Evolutionary conservation across 495 filamentous ascomycete species (phyloP), one percentile per base, ranked within the genome.

Genomic region (Polyplosphaeria fusca): DNA sequence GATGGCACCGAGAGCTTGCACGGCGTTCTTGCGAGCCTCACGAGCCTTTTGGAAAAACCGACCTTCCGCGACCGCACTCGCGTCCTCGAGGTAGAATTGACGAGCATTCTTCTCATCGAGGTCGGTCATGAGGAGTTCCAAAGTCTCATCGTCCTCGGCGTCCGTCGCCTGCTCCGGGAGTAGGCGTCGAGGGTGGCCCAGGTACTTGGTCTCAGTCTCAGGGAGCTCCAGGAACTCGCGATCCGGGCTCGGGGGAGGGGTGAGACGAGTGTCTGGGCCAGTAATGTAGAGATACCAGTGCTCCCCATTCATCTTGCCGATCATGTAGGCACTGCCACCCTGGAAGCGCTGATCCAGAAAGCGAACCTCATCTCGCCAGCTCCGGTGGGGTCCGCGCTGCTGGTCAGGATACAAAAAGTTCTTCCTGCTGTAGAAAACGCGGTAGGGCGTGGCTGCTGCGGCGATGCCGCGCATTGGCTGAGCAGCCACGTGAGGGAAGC

Each of bases 241-340:
- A 30, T 76, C 74, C 1, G 93, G 92, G 18, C 86, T 95, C 5
- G 82, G 76, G 52, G 94, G 93, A 12, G 91, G 94, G 0, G 91
- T 96, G 52, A 96, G 78, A 60, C 82, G 71, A 9, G 79, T 86
- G 67, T 86, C 80, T 16, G 94, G 90, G 47, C 88, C 86, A 27
- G 94, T 99, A 68, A 96, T 81, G 71, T 97, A 99, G 35, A 99
- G 76, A 67, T 97, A 97, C 94, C 94, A 99, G 67, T 99, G 94
- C 73, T 97, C 94, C 57, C 93, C 92, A 67, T 99, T 99, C 91
- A 97, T 96, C 72, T 95, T 96, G 61, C 94, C 94, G 58, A 99
- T 93, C 91, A 97, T 94, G 74, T 99, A 99, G 26, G 94, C 94
- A 71, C 92, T 97, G 38, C 94, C 94, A 52, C 88, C 86, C 42